Conservation (phyloP, 2,329 filamentous ascomycete species). For the Cordyceps cateniannulata region DNA sequence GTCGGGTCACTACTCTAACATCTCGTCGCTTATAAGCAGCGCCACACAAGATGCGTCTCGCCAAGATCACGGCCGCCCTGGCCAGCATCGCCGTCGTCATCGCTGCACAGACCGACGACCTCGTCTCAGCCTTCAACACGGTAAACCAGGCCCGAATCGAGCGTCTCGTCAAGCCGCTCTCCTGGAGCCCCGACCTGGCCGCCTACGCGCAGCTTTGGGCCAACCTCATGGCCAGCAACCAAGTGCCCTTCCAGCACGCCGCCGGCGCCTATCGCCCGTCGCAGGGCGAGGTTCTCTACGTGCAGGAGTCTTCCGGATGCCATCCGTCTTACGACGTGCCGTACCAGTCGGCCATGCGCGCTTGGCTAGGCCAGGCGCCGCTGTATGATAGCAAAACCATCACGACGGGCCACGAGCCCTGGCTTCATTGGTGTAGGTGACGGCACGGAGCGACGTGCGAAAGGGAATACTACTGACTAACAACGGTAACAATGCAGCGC, state of each 20-base stretch:
- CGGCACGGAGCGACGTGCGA: not conserved
- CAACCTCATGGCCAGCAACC: constrained; percentile 24
- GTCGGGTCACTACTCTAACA: not conserved
- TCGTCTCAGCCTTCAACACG: constrained; percentile 20
- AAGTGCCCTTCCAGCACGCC: constrained; percentile 26
- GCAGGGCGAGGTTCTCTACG: constrained; percentile 31
- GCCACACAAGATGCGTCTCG: not conserved
- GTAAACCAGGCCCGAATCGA: constrained; percentile 27
- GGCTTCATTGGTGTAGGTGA: constrained; percentile 31
- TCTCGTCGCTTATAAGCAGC: not conserved
- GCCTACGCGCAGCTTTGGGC: constrained; percentile 30
- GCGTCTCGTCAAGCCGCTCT: constrained; percentile 22
- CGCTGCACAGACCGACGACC: constrained; percentile 20
- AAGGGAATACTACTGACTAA: constrained; percentile 8
- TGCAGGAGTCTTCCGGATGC: constrained; percentile 24
- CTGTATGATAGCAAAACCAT: constrained; percentile 26
- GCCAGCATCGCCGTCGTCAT: not conserved
- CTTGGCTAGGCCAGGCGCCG: constrained; percentile 26
- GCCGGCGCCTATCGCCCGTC: constrained; percentile 23
- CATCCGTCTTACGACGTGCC: constrained; percentile 24
- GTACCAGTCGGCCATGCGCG: constrained; percentile 23
- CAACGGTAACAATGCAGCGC: constrained; percentile 21
- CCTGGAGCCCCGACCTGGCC: constrained; percentile 25
- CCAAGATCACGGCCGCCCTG: constrained; percentile 13
- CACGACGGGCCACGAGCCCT: constrained; percentile 26